Evolutionary conservation across 768 basidiomycete species (phyloP), one percentile per base, ranked within the genome.

Genomic region (Guyanaporus albipodus): DNA sequence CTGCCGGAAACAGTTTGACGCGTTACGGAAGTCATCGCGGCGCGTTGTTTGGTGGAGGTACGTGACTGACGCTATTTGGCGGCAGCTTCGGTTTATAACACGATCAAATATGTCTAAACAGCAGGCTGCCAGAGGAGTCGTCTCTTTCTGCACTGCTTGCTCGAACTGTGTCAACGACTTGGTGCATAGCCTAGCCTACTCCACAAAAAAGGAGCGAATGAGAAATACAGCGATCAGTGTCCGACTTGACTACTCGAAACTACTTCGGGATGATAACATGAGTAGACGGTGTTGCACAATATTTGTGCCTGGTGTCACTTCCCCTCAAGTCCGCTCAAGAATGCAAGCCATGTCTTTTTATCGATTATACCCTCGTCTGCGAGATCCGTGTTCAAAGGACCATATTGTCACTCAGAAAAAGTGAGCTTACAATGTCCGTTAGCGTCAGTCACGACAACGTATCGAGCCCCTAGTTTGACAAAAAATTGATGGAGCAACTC

Each of bases 401-500:
- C 14, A 17, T 48, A 10, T 42, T n/a, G n/a, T n/a, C 28, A 19
- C 27, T 39, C 21, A 44, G 39, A 29, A 37, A 14, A 26, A 29
- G 42, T 26, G 62, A 10, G 42, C 84, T 61, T 61, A 91, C 90
- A 98, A 36, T 82, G 68, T 6, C 94, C 94, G 42, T 91, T 82
- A 2, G 77, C 69, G 61, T 96, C 89, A 1, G 80, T 85, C 6
- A 96, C 81, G 22, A 97, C 73, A 18, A 98, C 80, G 58, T 95
- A 93, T 54, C 91, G 78, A 10, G 91, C 89, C 0, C 96, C 96
- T 17, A 98, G 79, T 65, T 97, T 97, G 48, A 83, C 85, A 58
- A 98, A 98, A 61, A 95, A 80, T 61, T 91, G 91, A 60, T 97
- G 95, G 0, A 97, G 76, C 39, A 97, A 78, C 66, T 96, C 91